Conservation (phyloP, 1,284 basidiomycete genomes). For the Leccinum angustisporum region DNA sequence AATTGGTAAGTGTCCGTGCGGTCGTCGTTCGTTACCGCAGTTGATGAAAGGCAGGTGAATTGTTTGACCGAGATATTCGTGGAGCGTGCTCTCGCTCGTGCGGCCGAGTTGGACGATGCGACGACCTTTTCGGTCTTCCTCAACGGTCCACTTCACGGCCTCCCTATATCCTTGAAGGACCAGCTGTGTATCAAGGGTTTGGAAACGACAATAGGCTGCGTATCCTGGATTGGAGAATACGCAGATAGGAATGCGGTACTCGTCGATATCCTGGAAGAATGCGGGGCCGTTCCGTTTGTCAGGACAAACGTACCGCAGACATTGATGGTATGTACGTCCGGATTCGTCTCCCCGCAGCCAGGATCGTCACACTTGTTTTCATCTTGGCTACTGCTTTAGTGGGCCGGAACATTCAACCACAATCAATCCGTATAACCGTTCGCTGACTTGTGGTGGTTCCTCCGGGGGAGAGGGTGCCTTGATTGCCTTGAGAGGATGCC, state of each 20-base stretch:
- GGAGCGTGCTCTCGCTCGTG: slow-evolving; percentile 51
- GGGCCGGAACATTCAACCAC: slow-evolving; percentile 58
- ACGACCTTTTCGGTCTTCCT: too few relatives aligned
- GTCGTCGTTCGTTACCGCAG: neutral
- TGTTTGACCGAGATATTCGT: slow-evolving; percentile 55
- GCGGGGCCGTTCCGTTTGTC: slow-evolving; percentile 68
- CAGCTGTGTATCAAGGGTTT: slow-evolving; percentile 53
- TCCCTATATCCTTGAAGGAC: slow-evolving; percentile 64
- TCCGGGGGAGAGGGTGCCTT: slow-evolving; percentile 69
- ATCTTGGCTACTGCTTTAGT: slow-evolving; percentile 37
- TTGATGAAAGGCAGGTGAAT: slow-evolving; percentile 47
- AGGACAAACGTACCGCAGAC: slow-evolving; percentile 74
- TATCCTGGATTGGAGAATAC: slow-evolving; percentile 30
- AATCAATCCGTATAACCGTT: slow-evolving; percentile 58
- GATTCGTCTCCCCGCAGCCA: neutral
- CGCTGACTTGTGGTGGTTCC: slow-evolving; percentile 41
- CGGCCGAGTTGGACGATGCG: slow-evolving; percentile 51
- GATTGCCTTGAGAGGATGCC: slow-evolving; percentile 54
- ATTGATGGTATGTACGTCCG: slow-evolving; percentile 44
- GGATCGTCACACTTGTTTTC: neutral
- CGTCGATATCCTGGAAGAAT: slow-evolving; percentile 56
- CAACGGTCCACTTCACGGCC: slow-evolving; percentile 57
- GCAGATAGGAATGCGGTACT: slow-evolving; percentile 55
- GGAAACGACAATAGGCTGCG: slow-evolving; percentile 62
- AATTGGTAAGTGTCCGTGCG: slow-evolving; percentile 40